A percentile compares a stretch with the other conserved stretches of the same genome.
Conservation (phyloP, 164 flowering plant genomes). For the Aristolochia contorta region DNA sequence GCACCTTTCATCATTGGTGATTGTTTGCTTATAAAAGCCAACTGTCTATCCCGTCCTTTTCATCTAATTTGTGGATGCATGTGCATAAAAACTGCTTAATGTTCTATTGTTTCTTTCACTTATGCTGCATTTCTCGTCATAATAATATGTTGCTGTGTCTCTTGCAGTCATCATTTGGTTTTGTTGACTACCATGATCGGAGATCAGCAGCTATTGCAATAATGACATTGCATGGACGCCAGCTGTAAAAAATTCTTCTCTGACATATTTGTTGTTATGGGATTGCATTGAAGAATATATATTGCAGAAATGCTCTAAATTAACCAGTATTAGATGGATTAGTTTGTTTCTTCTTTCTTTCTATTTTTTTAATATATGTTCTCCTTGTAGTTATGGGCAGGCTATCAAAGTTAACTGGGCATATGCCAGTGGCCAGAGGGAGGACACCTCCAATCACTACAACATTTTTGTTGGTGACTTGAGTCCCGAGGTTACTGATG, state of each 20-base stretch:
- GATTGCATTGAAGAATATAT: no score
- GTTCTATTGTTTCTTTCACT: no score
- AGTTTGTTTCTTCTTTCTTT: not conserved
- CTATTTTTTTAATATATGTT: not conserved
- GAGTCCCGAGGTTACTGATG: constrained; percentile 92
- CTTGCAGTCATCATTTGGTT: constrained; percentile 95
- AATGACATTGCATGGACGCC: constrained; percentile 83
- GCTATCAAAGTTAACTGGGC: constrained; percentile 99
- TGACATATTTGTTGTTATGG: not conserved
- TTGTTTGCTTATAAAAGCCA: no score
- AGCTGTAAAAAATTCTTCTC: constrained; percentile 47
- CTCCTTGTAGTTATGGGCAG: constrained; percentile 79
- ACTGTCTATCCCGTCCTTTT: no score
- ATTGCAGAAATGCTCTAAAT: no score
- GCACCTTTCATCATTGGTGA: no score
- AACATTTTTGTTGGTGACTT: constrained; percentile 92
- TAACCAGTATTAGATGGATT: not conserved
- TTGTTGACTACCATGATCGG: constrained; percentile 90
- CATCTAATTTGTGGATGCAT: no score
- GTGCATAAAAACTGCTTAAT: no score
- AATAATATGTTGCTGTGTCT: not conserved
- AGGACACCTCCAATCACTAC: constrained; percentile 91
- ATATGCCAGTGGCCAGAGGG: constrained; percentile 96
- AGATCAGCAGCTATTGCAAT: constrained; percentile 92
- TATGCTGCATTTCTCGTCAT: not conserved